Evolutionary conservation across 2,329 filamentous ascomycete species (phyloP).

Genomic region (Coniella lustricola): DNA sequence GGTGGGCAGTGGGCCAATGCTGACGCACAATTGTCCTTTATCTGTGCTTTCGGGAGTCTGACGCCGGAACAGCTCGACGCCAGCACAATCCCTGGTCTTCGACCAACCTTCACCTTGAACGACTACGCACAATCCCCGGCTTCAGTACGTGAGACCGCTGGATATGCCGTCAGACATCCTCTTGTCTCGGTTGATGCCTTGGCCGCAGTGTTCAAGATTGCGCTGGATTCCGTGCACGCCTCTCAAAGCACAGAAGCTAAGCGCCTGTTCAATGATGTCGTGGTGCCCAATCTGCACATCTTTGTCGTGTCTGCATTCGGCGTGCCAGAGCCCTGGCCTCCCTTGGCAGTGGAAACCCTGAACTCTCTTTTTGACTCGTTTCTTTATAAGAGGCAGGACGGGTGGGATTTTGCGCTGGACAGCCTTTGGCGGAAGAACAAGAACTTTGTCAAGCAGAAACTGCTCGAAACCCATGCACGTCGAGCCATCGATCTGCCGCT

Average conservation of each 20-base stretch:
- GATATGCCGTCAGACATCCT: slow-evolving; percentile 69
- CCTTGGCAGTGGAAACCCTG: slow-evolving; percentile 66
- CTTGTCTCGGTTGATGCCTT: slow-evolving; percentile 84
- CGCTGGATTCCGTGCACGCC: slow-evolving; percentile 52
- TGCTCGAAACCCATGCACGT: slow-evolving; percentile 69
- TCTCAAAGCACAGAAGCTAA: slow-evolving; percentile 58
- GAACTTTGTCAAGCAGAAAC: slow-evolving; percentile 73
- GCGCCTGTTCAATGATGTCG: slow-evolving; percentile 58
- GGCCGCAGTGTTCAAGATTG: slow-evolving; percentile 59
- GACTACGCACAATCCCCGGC: slow-evolving; percentile 44
- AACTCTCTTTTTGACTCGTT: slow-evolving; percentile 78
- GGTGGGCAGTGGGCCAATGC: slow-evolving; percentile 81
- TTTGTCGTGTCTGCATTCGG: slow-evolving; percentile 74
- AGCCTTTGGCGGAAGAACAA: slow-evolving; percentile 88
- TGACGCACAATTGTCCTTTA: slow-evolving; percentile 87
- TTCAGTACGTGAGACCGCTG: slow-evolving; percentile 45
- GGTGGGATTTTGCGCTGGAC: slow-evolving; percentile 83
- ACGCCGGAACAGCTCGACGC: slow-evolving; percentile 72
- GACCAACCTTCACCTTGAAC: slow-evolving; percentile 64
- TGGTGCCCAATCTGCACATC: slow-evolving; percentile 67
- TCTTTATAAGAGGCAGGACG: slow-evolving; percentile 66
- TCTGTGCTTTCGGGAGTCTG: slow-evolving; percentile 77
- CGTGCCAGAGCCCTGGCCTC: slow-evolving; percentile 70
- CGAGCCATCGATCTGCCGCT: slow-evolving; percentile 60
- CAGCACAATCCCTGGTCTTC: slow-evolving; percentile 73